Percentiles rank a stretch among this genome's conserved stretches.
Conservation (phyloP, 2,329 filamentous ascomycete species). For the Fusarium coicis region DNA sequence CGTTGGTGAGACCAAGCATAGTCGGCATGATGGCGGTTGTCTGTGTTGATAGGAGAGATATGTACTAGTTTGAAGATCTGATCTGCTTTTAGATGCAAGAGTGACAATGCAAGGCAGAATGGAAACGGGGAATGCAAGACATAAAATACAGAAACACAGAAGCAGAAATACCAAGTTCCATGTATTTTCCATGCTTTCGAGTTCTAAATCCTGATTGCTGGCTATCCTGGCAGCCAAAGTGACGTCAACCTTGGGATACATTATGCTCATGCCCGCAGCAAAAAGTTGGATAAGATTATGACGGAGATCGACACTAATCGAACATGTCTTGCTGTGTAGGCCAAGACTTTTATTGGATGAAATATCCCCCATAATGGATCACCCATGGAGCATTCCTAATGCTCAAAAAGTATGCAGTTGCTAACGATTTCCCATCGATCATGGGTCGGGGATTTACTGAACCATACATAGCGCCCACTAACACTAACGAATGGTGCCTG, state of each 20-base stretch:
- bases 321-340: slow-evolving; percentile 17
- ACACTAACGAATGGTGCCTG: neutral
- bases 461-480: slow-evolving; percentile 13
- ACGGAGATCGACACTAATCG: slow-evolving; percentile 39
- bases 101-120: neutral
- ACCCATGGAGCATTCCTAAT: slow-evolving; percentile 10
- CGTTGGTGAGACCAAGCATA: slow-evolving; percentile 44
- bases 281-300: slow-evolving; percentile 38
- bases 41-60: neutral
- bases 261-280: slow-evolving; percentile 10
- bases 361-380: neutral
- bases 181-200: slow-evolving; percentile 38
- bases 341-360: slow-evolving; percentile 9
- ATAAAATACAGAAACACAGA: slow-evolving; percentile 16
- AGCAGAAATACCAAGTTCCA: slow-evolving; percentile 20
- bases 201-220: slow-evolving; percentile 45
- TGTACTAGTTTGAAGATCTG: slow-evolving; percentile 1
- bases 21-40: slow-evolving; percentile 40
- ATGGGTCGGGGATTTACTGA: slow-evolving; percentile 11
- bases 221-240: slow-evolving; percentile 32
- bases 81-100: slow-evolving; percentile 11
- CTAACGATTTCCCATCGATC: neutral
- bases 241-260: slow-evolving; percentile 40
- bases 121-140: slow-evolving; percentile 11
- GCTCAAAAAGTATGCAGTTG: neutral